Evolutionary conservation across 768 basidiomycete species (phyloP), one percentile per base, ranked within the genome.

Genomic region (Aureoboletus auriporus): DNA sequence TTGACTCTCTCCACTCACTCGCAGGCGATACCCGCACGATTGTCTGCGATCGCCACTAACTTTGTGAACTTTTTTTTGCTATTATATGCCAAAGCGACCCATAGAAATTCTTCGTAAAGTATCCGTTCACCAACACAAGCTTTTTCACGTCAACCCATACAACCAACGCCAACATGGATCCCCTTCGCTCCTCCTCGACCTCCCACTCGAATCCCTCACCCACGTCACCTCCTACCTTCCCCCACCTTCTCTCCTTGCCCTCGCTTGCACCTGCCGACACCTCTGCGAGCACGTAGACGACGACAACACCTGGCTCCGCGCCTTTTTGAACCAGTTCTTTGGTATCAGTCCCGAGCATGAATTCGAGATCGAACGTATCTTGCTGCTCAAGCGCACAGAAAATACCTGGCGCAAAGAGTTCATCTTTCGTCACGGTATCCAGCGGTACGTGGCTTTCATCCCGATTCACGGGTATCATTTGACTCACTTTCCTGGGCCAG

Each of bases 241-340:
- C 57, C 87, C 86, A 1, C 74, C 71, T 1, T 73, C 79, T 4
- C 77, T 93, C 30, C 61, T 82, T 38, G 67, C 75, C 2, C 78
- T 93, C 55, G 73, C 75, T 17, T 61, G 67, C 55, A 79, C 83
- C 50, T 76, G 75, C 66, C 69, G 63, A 40, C 61, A 59, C 50
- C 72, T 89, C 47, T 72, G 75, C 61, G 70, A 75, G 53, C 88
- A 89, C 75, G 69, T 89, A 74, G 76, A 76, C 46, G 76, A 87
- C 57, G 89, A 93, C 51, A 83, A 79, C 59, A 90, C 86, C 31
- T 93, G 89, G 89, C 75, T 78, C 43, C 72, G 80, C 17, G 89
- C 90, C 27, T 89, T 88, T 65, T 69, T 82, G 52, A 77, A 72
- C 44, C 83, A 84, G 62, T 82, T 81, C 60, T 63, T 89, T 38